A percentile compares a stretch with the other conserved stretches of the same genome.
Evolutionary conservation across 2,329 filamentous ascomycete genomes (phyloP).

Genomic region (Mycosphaerella sp.): DNA sequence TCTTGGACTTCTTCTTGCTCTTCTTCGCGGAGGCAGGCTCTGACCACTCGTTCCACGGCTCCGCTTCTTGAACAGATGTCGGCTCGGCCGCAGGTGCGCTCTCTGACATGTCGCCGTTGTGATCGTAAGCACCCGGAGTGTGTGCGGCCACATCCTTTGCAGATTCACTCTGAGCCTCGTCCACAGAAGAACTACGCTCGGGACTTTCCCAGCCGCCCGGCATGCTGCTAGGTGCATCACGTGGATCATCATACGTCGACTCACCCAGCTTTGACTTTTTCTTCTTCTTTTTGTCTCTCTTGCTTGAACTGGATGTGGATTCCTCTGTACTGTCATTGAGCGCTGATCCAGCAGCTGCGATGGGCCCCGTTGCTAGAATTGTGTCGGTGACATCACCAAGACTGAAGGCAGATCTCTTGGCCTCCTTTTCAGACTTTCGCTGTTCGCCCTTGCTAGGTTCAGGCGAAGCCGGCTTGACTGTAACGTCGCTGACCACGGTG

Average conservation of each 20-base stretch:
- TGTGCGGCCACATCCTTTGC: constrained; percentile 10
- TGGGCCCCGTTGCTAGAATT: constrained; percentile 26
- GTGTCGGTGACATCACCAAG: constrained; percentile 30
- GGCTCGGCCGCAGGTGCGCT: constrained; percentile 7
- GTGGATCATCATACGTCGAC: constrained; percentile 33
- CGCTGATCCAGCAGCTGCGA: constrained; percentile 22
- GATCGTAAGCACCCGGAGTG: constrained; percentile 20
- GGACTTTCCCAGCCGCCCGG: constrained; percentile 29
- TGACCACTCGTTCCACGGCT: constrained; percentile 19
- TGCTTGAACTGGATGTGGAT: constrained; percentile 19
- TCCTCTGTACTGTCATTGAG: constrained; percentile 22
- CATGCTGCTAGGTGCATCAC: constrained; percentile 22
- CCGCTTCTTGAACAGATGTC: constrained; percentile 20
- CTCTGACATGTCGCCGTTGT: constrained; percentile 13
- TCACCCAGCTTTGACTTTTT: constrained; percentile 36
- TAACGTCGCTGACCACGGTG: constrained; percentile 3
- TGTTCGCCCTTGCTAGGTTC: constrained; percentile 25
- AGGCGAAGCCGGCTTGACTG: constrained; percentile 9
- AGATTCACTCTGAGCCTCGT: constrained; percentile 24
- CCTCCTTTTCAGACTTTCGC: constrained; percentile 24
- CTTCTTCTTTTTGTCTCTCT: constrained; percentile 32
- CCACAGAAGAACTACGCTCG: constrained; percentile 8
- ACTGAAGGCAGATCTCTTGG: constrained; percentile 11
- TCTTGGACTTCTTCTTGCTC: constrained; percentile 43
- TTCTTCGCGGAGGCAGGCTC: constrained; percentile 25